Conservation (phyloP, 441 rosid genomes). For the Populus hybrid region DNA sequence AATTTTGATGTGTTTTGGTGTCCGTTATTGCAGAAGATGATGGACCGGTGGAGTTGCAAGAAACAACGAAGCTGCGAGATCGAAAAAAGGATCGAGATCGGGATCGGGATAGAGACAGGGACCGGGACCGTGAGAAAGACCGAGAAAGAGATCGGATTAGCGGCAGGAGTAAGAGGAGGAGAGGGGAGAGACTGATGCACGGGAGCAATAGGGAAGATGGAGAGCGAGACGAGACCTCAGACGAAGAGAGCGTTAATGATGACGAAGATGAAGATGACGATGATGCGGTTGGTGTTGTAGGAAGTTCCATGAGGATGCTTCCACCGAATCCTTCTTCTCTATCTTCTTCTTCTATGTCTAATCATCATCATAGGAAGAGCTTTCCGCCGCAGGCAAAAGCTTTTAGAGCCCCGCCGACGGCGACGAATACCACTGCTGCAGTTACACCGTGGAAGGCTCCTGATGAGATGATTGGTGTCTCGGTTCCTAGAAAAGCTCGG, state of each 20-base stretch:
- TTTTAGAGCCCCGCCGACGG: slow-evolving; percentile 35
- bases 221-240: slow-evolving; percentile 63
- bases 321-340: slow-evolving; percentile 61
- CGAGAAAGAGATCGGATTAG: slow-evolving; percentile 59
- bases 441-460: slow-evolving; percentile 67
- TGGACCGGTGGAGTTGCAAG: slow-evolving; percentile 64
- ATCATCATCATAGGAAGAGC: slow-evolving; percentile 62
- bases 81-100: slow-evolving; percentile 74
- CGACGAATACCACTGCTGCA: slow-evolving; percentile 15
- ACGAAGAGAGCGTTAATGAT: slow-evolving; percentile 31
- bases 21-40: slow-evolving; percentile 59
- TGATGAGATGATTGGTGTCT: slow-evolving; percentile 95
- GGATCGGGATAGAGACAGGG: slow-evolving; percentile 54
- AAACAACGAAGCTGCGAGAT: slow-evolving; percentile 72
- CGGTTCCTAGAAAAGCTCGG: slow-evolving; percentile 99
- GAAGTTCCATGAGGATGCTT: slow-evolving; percentile 61
- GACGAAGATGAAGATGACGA: slow-evolving; percentile 64
- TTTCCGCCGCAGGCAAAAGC: slow-evolving; percentile 62
- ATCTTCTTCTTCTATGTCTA: slow-evolving; percentile 53
- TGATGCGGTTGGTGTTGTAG: slow-evolving; percentile 40
- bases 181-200: slow-evolving; percentile 70
- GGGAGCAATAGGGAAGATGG: slow-evolving; percentile 70
- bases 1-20: neutral
- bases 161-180: slow-evolving; percentile 62
- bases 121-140: slow-evolving; percentile 55